Base-by-base conservation (phyloP, 2,329 filamentous ascomycete genomes). In the Xylaria sp. region DNA sequence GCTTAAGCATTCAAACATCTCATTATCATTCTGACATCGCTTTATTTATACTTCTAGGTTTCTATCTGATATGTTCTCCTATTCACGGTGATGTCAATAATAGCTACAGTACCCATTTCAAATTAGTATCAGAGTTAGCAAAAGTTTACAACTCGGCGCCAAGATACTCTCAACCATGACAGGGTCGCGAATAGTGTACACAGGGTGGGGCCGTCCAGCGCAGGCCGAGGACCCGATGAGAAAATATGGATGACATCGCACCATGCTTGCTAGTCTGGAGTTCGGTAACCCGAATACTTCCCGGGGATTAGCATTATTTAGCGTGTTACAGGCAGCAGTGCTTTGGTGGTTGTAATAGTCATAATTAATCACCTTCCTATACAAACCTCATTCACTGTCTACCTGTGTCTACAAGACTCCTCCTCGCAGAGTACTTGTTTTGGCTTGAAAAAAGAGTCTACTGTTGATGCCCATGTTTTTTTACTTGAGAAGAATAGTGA, bases 211-310 rank as follows among this genome's bases (percentile, higher is more conserved):
- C 26, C 36, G 6, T 17, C 36, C 17, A 26, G 15, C 63, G 63
- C 44, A 26, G 56, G 48, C 63, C 63, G 63, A 65, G 63, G 63
- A 20, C 63, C 63, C 63, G 63, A 38, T 31, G 28, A 38, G n/a
- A 28, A 23, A 44, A 4, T 36, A 46, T 42, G 26, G 23, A 49
- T 40, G 44, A 36, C 23, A 36, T 9, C 6, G 20, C 36, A 26
- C 23, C n/a, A 48, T 48, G 13, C 26, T 28, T 13, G 13, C 46
- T 4, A 28, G 23, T 49, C 26, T 15, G 28, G 26, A 5, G 46
- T 48, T 31, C 15, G 7, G 28, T 31, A 17, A 10, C 26, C 49
- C 49, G 49, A 53, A 53, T 23, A 33, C 31, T 33, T 53, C 6
- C 26, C 26, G 26, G 26, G 4, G 15, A 53, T n/a, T n/a, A 33